Evolutionary conservation across 768 basidiomycete genomes (phyloP).

Genomic region (Lentinula lateritia): DNA sequence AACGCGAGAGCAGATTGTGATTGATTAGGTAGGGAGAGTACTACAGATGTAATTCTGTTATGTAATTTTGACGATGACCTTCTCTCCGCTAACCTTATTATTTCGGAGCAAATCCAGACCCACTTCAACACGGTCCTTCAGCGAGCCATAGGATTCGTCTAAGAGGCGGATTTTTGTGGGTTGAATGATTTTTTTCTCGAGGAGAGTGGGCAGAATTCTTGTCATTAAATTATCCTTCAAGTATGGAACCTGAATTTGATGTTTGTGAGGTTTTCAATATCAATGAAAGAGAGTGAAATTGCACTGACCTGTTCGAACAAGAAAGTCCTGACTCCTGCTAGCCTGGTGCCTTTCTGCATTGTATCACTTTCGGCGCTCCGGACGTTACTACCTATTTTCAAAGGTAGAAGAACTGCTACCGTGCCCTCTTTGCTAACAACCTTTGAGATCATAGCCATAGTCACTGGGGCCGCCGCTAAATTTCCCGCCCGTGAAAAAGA

Average conservation of each 20-base stretch:
- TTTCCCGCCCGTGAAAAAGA: too few species aligned
- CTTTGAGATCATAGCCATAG: constrained; percentile 29
- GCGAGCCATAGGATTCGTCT: constrained; percentile 27
- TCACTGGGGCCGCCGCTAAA: too few species aligned
- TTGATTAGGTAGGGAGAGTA: constrained; percentile 17
- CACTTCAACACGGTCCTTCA: constrained; percentile 34
- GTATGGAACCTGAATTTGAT: constrained; percentile 23
- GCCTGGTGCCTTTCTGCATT: constrained; percentile 26
- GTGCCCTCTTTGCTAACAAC: constrained; percentile 31
- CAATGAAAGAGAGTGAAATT: background rate
- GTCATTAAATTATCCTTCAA: constrained; percentile 40
- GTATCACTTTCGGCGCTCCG: constrained; percentile 22
- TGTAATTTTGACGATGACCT: constrained; percentile 36
- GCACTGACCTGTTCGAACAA: constrained; percentile 30
- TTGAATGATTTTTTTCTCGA: constrained; percentile 31
- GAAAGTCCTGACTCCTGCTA: constrained; percentile 37
- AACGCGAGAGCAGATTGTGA: constrained; percentile 27
- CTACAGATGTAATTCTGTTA: background rate
- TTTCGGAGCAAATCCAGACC: constrained; percentile 41
- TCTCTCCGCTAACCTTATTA: constrained; percentile 46
- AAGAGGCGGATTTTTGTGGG: constrained; percentile 36
- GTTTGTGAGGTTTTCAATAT: too few species aligned
- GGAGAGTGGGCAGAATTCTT: constrained; percentile 36
- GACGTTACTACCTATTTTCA: constrained; percentile 38
- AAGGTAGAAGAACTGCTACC: constrained; percentile 38